Percentiles rank a stretch among this genome's conserved stretches.
These are phyloP conservation scores for Podospora fimiseda DNA, from an alignment of 495 filamentous ascomycete species.

Conservation along the genomic window DNA sequence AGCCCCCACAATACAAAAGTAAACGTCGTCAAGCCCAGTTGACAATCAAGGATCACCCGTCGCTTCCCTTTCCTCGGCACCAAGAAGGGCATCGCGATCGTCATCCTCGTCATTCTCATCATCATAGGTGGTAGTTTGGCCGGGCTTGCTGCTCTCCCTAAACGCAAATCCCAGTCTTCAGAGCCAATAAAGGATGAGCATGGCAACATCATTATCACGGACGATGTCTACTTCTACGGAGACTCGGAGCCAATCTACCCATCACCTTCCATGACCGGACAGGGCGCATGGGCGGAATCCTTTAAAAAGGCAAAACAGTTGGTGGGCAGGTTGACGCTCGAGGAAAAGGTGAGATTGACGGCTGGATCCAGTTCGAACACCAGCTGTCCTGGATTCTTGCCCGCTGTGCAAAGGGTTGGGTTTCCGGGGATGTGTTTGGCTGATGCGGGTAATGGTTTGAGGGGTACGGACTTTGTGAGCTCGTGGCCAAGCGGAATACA, in stretches of 20 bases:
- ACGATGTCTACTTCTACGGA: slow-evolving; percentile 49
- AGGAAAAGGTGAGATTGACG: slow-evolving; percentile 57
- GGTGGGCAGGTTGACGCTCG: slow-evolving; percentile 51
- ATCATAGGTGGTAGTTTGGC: slow-evolving; percentile 32
- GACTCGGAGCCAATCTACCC: slow-evolving; percentile 54
- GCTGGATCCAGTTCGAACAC: slow-evolving; percentile 40
- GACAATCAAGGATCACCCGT: slow-evolving; percentile 29
- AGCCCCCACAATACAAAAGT: slow-evolving; percentile 1
- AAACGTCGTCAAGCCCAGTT: slow-evolving; percentile 18
- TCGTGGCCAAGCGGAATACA: slow-evolving; percentile 51
- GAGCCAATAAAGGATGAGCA: not conserved
- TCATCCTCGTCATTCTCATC: slow-evolving; percentile 28
- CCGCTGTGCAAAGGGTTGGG: slow-evolving; percentile 46
- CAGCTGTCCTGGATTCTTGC: slow-evolving; percentile 48
- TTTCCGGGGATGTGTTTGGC: slow-evolving; percentile 59
- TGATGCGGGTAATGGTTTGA: slow-evolving; percentile 58
- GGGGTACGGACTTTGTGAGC: slow-evolving; percentile 55
- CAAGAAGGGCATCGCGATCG: slow-evolving; percentile 31
- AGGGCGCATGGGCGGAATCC: slow-evolving; percentile 41
- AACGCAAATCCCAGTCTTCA: slow-evolving; percentile 2
- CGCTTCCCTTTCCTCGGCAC: slow-evolving; percentile 35
- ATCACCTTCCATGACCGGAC: slow-evolving; percentile 38
- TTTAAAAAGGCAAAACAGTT: slow-evolving; percentile 47
- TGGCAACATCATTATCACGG: slow-evolving; percentile 33
- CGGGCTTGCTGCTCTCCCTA: slow-evolving; percentile 29